Percentiles rank a stretch among this genome's conserved stretches.
Conservation (phyloP, 2,329 filamentous ascomycete genomes). For the Apiospora malaysiana region DNA sequence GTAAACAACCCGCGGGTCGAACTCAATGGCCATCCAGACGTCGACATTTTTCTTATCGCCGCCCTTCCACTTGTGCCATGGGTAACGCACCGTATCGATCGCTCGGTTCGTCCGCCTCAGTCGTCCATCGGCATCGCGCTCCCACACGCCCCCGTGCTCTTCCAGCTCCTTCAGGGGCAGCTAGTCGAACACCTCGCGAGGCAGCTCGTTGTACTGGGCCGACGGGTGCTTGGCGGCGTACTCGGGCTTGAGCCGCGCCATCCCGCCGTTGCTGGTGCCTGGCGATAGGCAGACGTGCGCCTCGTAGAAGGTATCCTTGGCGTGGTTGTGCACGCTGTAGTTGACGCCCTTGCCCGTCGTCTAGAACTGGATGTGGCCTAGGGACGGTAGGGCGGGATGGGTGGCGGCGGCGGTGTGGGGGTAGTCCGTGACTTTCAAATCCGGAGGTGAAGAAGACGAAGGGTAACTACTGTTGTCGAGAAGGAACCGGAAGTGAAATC, state of each 20-base stretch:
- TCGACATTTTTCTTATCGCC: slow-evolving; percentile 7
- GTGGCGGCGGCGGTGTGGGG: no score
- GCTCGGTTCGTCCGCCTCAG: background rate
- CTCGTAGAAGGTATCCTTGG: background rate
- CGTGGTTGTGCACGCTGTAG: slow-evolving; percentile 8
- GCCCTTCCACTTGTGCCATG: slow-evolving; percentile 17
- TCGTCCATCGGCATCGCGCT: background rate
- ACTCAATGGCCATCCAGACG: slow-evolving; percentile 19
- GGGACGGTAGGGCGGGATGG: background rate
- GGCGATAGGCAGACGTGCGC: background rate
- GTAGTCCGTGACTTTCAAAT: no score
- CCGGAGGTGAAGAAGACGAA: no score
- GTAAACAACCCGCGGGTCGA: slow-evolving; percentile 7
- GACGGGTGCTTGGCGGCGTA: background rate
- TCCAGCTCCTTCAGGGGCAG: background rate
- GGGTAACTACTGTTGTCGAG: background rate
- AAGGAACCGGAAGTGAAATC: slow-evolving; percentile 20
- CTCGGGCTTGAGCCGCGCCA: background rate
- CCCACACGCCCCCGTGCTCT: background rate
- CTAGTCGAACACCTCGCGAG: background rate
- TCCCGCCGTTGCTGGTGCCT: background rate
- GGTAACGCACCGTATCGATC: background rate
- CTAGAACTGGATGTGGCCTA: slow-evolving; percentile 18
- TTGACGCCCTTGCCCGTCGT: background rate
- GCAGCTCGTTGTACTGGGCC: background rate